A percentile compares a stretch with the other conserved stretches of the same genome.
These are phyloP conservation scores for Alternaria gansuensis DNA, from an alignment of 2,329 filamentous ascomycete genomes.

Conservation along the genomic window DNA sequence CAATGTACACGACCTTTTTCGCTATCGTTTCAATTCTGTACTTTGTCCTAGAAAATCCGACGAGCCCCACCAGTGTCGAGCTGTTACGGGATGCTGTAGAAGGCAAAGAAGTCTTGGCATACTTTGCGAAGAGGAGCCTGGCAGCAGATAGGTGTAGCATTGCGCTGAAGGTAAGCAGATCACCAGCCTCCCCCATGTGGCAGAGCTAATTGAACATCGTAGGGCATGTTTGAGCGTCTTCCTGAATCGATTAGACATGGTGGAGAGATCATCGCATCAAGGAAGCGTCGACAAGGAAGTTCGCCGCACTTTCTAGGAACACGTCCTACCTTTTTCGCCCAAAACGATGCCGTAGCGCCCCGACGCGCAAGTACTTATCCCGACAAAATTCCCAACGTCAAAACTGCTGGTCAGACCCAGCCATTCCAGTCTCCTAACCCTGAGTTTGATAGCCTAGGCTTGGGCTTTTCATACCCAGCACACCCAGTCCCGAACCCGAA, in stretches of 20 bases:
- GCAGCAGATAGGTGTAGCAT: constrained; percentile 86
- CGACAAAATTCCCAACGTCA: constrained; percentile 42
- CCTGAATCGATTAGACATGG: constrained; percentile 71
- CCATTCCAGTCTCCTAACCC: constrained; percentile 42
- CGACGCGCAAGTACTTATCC: constrained; percentile 52
- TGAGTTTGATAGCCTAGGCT: constrained; percentile 40
- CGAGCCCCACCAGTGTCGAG: constrained; percentile 76
- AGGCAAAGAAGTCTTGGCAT: constrained; percentile 82
- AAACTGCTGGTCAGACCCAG: constrained; percentile 38
- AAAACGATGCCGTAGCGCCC: constrained; percentile 35
- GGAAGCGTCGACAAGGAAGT: constrained; percentile 52
- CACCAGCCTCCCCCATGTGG: neutral
- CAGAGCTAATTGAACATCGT: constrained; percentile 22
- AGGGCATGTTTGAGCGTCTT: constrained; percentile 85
- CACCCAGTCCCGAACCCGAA: constrained; percentile 40
- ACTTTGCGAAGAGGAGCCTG: constrained; percentile 82
- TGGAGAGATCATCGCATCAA: constrained; percentile 41
- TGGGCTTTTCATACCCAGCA: constrained; percentile 41
- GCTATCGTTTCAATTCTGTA: constrained; percentile 81
- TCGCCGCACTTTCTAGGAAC: constrained; percentile 45
- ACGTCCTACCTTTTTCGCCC: constrained; percentile 38
- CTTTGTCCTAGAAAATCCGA: constrained; percentile 81
- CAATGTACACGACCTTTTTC: constrained; percentile 84
- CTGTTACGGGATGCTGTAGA: constrained; percentile 85
- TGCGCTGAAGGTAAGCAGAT: constrained; percentile 72